Base-by-base conservation (phyloP, 148 eudicot species). In the Vaccinium myrtillus region DNA sequence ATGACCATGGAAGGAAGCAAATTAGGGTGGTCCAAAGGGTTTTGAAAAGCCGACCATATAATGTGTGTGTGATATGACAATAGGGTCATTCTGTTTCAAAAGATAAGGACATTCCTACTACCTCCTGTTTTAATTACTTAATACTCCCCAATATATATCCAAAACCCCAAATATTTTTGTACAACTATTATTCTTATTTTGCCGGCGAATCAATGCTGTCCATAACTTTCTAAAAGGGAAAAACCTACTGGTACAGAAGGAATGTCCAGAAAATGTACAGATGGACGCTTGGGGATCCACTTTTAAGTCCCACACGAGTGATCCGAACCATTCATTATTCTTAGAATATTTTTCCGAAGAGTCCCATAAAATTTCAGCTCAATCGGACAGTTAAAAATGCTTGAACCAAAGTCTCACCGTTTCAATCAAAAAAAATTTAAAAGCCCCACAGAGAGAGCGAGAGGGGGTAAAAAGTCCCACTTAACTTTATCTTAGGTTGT, bases 81-180 rank as follows among this genome's bases (percentile, higher is more conserved):
- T 27, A 11, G 73, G 73, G 73, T 67, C 73, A 67, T 27, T 67
- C 36, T 67, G 73, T 67, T 67, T 67, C 73, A 11, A 67, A 67
- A 67, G 73, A 67, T 25, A 67, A 25, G 73, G 73, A 67, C 73
- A 67, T 67, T 67, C 73, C 73, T 67, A 67, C 73, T 25, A 67
- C 32, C 30, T 0, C 32, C 36, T 25, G 36, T 1, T 32, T 32
- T 32, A 32, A 32, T 32, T 32, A 13, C 10, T 25, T 67, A 25
- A 2, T 23, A 23, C 30, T 10, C 25, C 4, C 0, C 10, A 18
- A 18, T 21, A 65, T 11, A 25, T 67, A 25, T 67, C 36, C 36
- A 11, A 23, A 67, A 4, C 9, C 4, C 14, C 32, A 67, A 23
- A 65, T 23, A 19, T 59, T 18, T 8, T 7, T 5, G n/a, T 61